phyloP scores from a whole-genome alignment of 176 grass and related monocot genomes.

The Bonia amplexicaulis region DNA sequence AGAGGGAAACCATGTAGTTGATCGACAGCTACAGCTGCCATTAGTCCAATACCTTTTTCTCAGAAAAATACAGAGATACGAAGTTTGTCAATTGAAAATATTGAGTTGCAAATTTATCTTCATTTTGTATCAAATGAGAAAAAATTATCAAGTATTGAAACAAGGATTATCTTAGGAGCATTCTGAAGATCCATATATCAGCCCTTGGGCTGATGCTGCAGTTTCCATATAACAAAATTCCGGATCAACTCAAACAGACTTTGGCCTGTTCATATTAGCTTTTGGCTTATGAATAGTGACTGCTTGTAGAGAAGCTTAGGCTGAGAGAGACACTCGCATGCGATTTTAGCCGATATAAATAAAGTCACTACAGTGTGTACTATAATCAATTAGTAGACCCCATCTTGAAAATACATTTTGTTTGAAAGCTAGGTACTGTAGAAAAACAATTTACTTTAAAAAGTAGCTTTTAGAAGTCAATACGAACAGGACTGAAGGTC shows the following conservation, averaged over 20 bases:
- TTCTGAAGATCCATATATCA: neutral
- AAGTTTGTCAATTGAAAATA: neutral
- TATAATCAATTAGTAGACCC: too few relatives aligned
- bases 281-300: too few relatives aligned
- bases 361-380: too few relatives aligned
- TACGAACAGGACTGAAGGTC: too few relatives aligned
- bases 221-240: neutral
- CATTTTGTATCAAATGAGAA: neutral
- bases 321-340: too few relatives aligned
- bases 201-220: conserved; percentile 3
- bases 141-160: neutral
- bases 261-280: too few relatives aligned
- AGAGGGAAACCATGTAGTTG: neutral
- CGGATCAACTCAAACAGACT: neutral
- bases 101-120: neutral
- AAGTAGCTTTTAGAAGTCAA: too few relatives aligned
- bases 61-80: neutral
- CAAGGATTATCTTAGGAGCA: neutral
- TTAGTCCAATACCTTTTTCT: neutral
- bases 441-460: too few relatives aligned
- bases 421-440: too few relatives aligned
- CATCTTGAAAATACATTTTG: too few relatives aligned
- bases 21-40: neutral
- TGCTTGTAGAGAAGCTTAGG: too few relatives aligned
- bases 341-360: too few relatives aligned